These are phyloP conservation scores for Potentilla sterilis DNA, from an alignment of 306 rosid species.

Conservation along the genomic window DNA sequence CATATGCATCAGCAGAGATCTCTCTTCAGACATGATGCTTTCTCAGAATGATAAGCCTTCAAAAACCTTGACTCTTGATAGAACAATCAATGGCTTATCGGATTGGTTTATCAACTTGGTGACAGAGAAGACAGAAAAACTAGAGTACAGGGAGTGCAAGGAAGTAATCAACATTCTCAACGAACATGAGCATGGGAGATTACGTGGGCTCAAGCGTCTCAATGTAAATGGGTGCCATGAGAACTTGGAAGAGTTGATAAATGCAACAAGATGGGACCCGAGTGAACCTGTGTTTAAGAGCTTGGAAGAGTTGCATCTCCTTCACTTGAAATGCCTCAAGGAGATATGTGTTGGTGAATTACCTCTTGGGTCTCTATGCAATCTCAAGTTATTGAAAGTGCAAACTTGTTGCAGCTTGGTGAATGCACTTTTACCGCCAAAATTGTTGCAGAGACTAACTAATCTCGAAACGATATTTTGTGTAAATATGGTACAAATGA, in stretches of 20 bases:
- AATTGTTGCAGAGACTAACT: not conserved
- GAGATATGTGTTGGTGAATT: not conserved
- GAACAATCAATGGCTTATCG: not conserved
- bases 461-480: not conserved
- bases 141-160: not conserved
- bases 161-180: not conserved
- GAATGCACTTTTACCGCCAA: not conserved
- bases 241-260: not conserved
- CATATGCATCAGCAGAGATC: not conserved
- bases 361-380: not conserved
- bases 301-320: not conserved
- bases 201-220: not conserved
- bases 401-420: not conserved
- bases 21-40: not conserved
- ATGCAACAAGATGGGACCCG: not conserved
- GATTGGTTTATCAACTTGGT: slow-evolving; percentile 6
- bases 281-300: not conserved
- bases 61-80: not conserved
- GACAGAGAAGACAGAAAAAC: not conserved
- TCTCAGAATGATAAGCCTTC: not conserved
- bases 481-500: not conserved
- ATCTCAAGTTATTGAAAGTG: not conserved
- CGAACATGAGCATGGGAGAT: not conserved
- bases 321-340: not conserved
- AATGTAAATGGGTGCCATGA: not conserved